Evolutionary conservation across 1,284 basidiomycete species (phyloP).

Genomic region (Phellopilus nigrolimitatus): DNA sequence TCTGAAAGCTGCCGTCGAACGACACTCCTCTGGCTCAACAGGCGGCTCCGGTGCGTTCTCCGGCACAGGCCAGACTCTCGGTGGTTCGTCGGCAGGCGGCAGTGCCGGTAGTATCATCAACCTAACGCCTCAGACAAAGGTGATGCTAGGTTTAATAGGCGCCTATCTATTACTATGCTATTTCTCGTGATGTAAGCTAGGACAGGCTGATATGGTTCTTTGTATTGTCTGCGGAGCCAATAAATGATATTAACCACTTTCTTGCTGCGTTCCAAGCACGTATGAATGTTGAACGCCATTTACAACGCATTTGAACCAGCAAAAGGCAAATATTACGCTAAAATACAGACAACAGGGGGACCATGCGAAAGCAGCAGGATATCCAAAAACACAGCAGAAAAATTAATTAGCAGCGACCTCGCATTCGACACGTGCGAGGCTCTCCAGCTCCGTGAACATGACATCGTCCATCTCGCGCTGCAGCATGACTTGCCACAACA

Average conservation of each 20-base stretch:
- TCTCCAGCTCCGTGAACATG: constrained; percentile 73
- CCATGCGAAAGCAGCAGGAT: not conserved
- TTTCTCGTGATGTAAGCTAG: constrained; percentile 14
- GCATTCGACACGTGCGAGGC: constrained; percentile 58
- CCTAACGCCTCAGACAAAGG: constrained; percentile 60
- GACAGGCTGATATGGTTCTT: no score
- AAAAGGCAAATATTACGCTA: not conserved
- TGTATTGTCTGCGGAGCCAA: not conserved
- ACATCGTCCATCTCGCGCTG: constrained; percentile 62
- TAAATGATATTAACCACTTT: no score
- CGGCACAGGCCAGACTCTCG: constrained; percentile 70
- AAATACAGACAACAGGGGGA: constrained; percentile 9
- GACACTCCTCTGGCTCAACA: constrained; percentile 40
- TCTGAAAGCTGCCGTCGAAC: constrained; percentile 51
- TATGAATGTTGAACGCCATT: no score
- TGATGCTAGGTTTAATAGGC: constrained; percentile 54
- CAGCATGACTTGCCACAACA: constrained; percentile 65
- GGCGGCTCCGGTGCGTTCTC: constrained; percentile 42
- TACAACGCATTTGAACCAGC: no score
- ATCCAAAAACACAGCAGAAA: not conserved
- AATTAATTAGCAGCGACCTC: constrained; percentile 19
- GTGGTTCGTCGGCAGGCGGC: constrained; percentile 36
- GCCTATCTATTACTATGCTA: constrained; percentile 66
- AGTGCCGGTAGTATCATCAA: constrained; percentile 35
- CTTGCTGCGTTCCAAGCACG: no score